A percentile compares a stretch with the other conserved stretches of the same genome.
These are phyloP conservation scores for Xylariaceae sp. DNA, from an alignment of 2,329 filamentous ascomycete genomes.

Conservation along the genomic window DNA sequence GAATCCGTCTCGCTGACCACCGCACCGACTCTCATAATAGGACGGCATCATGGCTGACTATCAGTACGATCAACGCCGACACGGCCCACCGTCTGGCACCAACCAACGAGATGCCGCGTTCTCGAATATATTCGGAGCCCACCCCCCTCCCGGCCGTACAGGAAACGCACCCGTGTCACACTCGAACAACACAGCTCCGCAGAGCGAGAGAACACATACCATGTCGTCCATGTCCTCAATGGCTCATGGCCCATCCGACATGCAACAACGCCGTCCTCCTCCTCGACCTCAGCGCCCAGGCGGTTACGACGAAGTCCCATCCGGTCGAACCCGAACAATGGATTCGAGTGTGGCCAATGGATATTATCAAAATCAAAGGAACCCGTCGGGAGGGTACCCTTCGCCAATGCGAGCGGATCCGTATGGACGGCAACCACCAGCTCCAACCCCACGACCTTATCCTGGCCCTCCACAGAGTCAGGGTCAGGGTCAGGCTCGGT, in stretches of 20 bases:
- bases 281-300: slow-evolving; percentile 38
- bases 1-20: slow-evolving; percentile 20
- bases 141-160: slow-evolving; percentile 80
- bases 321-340: slow-evolving; percentile 38
- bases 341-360: slow-evolving; percentile 43
- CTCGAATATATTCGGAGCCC: slow-evolving; percentile 87
- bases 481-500: slow-evolving; percentile 42
- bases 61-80: slow-evolving; percentile 49
- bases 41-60: slow-evolving; percentile 53
- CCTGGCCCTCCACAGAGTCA: slow-evolving; percentile 50
- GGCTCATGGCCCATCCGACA: slow-evolving; percentile 36
- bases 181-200: slow-evolving; percentile 45
- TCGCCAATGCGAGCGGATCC: slow-evolving; percentile 31
- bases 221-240: slow-evolving; percentile 68
- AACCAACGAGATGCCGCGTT: slow-evolving; percentile 89
- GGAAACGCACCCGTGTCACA: slow-evolving; percentile 90
- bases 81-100: slow-evolving; percentile 45
- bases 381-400: slow-evolving; percentile 45
- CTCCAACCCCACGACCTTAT: slow-evolving; percentile 59
- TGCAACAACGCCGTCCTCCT: slow-evolving; percentile 61
- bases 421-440: slow-evolving; percentile 41
- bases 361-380: slow-evolving; percentile 50
- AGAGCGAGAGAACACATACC: slow-evolving; percentile 69
- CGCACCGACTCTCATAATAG: slow-evolving; percentile 32
- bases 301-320: slow-evolving; percentile 35